Percentiles rank a stretch among this genome's conserved stretches.
Evolutionary conservation across 352 stramenopile species (phyloP).

Genomic region (Thalassiosira hispida): DNA sequence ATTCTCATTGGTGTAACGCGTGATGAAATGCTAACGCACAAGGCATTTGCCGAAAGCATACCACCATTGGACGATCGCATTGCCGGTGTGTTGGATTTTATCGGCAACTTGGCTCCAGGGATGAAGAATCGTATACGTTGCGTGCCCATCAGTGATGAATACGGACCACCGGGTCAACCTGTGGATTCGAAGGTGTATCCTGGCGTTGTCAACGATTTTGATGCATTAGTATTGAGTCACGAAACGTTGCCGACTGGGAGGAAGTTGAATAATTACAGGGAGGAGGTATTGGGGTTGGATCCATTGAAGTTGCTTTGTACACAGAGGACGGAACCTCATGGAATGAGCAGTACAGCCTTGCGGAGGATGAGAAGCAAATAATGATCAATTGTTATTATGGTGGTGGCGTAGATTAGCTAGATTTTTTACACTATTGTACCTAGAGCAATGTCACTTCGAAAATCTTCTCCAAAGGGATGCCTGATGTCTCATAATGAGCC

Average conservation of each 20-base stretch:
- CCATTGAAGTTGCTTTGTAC: conserved; percentile 81
- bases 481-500: too few species aligned
- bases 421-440: too few species aligned
- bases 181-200: conserved; percentile 33
- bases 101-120: conserved; percentile 78
- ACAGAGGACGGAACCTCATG: conserved; percentile 76
- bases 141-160: conserved; percentile 73
- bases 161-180: conserved; percentile 65
- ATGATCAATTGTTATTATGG: too few species aligned
- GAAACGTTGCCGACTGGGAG: conserved; percentile 77
- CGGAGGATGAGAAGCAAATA: conserved; percentile 46
- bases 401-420: too few species aligned
- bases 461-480: too few species aligned
- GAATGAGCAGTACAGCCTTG: conserved; percentile 81
- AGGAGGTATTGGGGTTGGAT: conserved; percentile 61
- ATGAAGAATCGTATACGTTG: conserved; percentile 82
- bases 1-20: conserved; percentile 76
- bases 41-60: conserved; percentile 71
- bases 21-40: conserved; percentile 78
- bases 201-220: conserved; percentile 60
- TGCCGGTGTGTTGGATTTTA: conserved; percentile 70
- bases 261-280: conserved; percentile 75
- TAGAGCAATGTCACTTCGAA: too few species aligned
- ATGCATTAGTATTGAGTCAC: conserved; percentile 79
- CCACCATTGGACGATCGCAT: conserved; percentile 63